These are phyloP conservation scores for Hanseniaspora meyeri DNA, from an alignment of 805 yeast species.

Conservation along the genomic window DNA sequence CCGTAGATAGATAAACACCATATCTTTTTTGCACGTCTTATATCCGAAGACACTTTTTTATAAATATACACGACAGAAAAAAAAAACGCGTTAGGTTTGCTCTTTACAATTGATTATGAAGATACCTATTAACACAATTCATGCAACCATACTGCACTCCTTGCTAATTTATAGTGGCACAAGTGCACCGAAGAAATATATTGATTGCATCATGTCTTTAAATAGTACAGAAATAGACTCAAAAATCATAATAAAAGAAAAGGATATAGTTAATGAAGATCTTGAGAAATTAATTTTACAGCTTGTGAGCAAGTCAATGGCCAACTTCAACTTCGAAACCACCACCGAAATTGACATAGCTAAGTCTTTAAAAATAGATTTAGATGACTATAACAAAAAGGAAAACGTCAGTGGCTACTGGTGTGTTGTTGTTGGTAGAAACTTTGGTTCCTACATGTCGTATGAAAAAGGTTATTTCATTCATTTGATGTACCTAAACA, in stretches of 20 bases:
- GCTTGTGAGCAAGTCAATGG: slow-evolving; percentile 20
- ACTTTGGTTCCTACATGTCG: slow-evolving; percentile 67
- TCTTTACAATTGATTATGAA: no score
- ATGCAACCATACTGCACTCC: no score
- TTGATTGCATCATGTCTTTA: background rate
- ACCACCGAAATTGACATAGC: slow-evolving; percentile 9
- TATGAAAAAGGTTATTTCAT: slow-evolving; percentile 64
- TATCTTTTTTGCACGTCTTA: no score
- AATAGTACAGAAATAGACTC: background rate
- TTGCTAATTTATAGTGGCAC: no score
- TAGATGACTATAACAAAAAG: slow-evolving; percentile 55
- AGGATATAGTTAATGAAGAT: slow-evolving; percentile 21
- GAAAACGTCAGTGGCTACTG: slow-evolving; percentile 54
- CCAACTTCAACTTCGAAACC: slow-evolving; percentile 20
- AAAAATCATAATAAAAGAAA: background rate
- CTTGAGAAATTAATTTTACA: slow-evolving; percentile 22
- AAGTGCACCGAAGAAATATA: no score
- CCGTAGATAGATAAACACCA: no score
- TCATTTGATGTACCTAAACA: slow-evolving; percentile 32
- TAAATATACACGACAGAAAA: no score
- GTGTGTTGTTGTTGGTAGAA: slow-evolving; percentile 73
- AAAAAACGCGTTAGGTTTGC: no score
- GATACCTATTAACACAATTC: no score
- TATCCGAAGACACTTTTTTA: no score
- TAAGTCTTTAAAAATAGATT: slow-evolving; percentile 29